phyloP scores from a whole-genome alignment of 2,329 filamentous ascomycete genomes.

The Fusarium sterilihyphosum region DNA sequence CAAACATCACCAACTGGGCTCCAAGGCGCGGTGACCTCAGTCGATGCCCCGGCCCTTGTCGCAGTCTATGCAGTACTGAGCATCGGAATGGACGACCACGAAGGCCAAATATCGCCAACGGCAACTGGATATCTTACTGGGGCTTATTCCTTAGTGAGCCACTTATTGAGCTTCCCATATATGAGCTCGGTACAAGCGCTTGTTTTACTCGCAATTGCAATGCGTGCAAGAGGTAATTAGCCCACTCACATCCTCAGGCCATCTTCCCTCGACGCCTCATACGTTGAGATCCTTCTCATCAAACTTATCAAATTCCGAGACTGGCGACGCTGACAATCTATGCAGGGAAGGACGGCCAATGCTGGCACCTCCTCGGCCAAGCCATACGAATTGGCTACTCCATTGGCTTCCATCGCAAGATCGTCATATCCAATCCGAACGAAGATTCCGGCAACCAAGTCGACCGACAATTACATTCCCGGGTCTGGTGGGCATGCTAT shows the following conservation, averaged over 20 bases:
- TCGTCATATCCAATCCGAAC: neutral
- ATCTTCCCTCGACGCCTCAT: neutral
- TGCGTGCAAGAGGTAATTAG: conserved; percentile 32
- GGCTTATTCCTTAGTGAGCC: conserved; percentile 30
- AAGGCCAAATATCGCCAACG: conserved; percentile 12
- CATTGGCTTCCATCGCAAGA: conserved; percentile 26
- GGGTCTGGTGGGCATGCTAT: conserved; percentile 37
- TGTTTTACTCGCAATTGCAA: conserved; percentile 23
- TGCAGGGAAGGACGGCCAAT: conserved; percentile 33
- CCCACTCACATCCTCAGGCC: neutral
- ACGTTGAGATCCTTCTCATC: neutral
- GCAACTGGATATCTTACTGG: conserved; percentile 27
- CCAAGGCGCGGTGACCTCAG: conserved; percentile 16
- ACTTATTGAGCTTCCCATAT: conserved; percentile 31
- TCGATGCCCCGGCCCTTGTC: conserved; percentile 22
- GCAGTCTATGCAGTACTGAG: conserved; percentile 27
- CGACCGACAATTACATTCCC: conserved; percentile 21
- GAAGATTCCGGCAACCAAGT: neutral
- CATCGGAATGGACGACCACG: conserved; percentile 29
- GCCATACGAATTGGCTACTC: conserved; percentile 30
- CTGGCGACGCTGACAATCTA: neutral
- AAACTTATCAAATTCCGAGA: neutral
- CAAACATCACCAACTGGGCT: conserved; percentile 11
- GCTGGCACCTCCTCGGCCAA: conserved; percentile 34
- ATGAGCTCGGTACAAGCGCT: conserved; percentile 34